Evolutionary conservation across 768 basidiomycete genomes (phyloP), one percentile per base, ranked within the genome.

Genomic region (Mycena polygramma): DNA sequence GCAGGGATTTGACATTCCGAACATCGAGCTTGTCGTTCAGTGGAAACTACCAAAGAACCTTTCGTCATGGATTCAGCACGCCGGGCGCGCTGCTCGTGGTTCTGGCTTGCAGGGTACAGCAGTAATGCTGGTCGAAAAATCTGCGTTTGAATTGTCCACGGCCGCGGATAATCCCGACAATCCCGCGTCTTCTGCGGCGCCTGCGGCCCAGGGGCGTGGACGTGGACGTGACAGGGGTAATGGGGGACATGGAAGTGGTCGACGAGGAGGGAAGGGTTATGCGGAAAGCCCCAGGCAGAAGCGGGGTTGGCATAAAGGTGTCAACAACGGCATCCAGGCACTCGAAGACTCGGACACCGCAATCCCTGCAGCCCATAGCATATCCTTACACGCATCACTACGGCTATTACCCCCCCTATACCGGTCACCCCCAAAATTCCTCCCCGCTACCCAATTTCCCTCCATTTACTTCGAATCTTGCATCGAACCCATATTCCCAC

Each of bases 21-120:
- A 81, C 55, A 73, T 84, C 4, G 80, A 82, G 14, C 45, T 81
- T 24, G 82, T 83, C 3, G 78, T 83, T 0, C 82, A 83, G 53
- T 84, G 82, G 82, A 83, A 81, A 39, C 36, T 78, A 0, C 79
- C 83, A 0, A 22, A 64, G 4, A 75, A 74, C 10, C 37, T 82
- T 0, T 82, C 79, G 0, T 69, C 75, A n/a, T 84, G 75, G 48
- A 73, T 82, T 0, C 82, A 82, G 64, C 74, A 79, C 3, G 81
- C 81, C 0, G 81, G 81, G 0, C 71, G 81, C 5, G 81, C 81
- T 0, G 82, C 78, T 11, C 71, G 81, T 0, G 76, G 64, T 0
- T 46, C 57, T 0, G 68, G 71, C 0, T 24, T 61, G 10, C 65
- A 43, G 7, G 80, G 79, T 0, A 60, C 79, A 2, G 79, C 79